Percentiles rank a stretch among this genome's conserved stretches.
These are phyloP conservation scores for Boletus calvinii DNA, from an alignment of 1,284 basidiomycete species.

Conservation along the genomic window DNA sequence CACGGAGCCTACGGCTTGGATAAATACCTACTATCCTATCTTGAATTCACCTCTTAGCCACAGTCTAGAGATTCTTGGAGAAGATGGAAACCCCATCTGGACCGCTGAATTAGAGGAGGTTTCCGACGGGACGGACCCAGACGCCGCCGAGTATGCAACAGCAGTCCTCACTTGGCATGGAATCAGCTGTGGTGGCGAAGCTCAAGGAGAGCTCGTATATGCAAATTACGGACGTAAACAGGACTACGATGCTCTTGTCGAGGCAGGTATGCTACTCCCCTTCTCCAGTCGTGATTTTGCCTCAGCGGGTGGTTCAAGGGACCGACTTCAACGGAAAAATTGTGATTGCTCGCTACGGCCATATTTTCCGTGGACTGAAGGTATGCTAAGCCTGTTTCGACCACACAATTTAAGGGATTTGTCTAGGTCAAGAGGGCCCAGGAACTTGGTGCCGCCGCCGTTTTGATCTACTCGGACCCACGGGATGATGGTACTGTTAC, in stretches of 20 bases:
- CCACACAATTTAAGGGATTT: background rate
- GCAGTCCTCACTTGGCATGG: constrained; percentile 52
- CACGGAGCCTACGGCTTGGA: constrained; percentile 50
- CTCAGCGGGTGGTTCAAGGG: constrained; percentile 37
- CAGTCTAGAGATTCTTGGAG: constrained; percentile 47
- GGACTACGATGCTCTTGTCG: constrained; percentile 37
- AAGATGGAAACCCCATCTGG: constrained; percentile 47
- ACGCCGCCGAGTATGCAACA: constrained; percentile 45
- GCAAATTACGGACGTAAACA: constrained; percentile 64
- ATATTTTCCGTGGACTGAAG: constrained; percentile 70
- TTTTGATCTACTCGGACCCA: constrained; percentile 71
- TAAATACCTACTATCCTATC: constrained; percentile 65
- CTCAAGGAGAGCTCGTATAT: constrained; percentile 60
- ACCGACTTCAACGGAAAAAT: constrained; percentile 65
- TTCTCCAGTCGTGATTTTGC: background rate
- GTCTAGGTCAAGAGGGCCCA: constrained; percentile 61
- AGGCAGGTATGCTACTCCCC: constrained; percentile 22
- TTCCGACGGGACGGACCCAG: constrained; percentile 46
- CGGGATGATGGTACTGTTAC: constrained; percentile 73
- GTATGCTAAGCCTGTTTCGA: constrained; percentile 26
- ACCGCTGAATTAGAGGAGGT: constrained; percentile 52
- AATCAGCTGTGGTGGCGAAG: constrained; percentile 49
- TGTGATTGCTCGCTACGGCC: constrained; percentile 68
- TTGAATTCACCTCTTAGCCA: constrained; percentile 59
- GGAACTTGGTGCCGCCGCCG: constrained; percentile 63